Evolutionary conservation across 2,329 filamentous ascomycete genomes (phyloP).

Genomic region (Sporothrix phasma): DNA sequence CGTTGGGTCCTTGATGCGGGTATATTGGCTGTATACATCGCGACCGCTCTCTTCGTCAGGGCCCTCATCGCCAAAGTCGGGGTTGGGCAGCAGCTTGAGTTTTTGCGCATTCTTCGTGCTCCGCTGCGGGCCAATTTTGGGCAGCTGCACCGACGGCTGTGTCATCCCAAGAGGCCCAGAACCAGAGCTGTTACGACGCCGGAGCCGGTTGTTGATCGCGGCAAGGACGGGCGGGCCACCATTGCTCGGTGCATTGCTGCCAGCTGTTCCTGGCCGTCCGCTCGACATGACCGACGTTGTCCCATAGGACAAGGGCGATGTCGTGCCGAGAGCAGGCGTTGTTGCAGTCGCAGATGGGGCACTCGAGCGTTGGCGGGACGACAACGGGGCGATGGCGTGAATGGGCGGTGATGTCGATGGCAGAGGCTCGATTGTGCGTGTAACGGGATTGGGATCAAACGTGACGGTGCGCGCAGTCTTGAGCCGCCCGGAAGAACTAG

Average conservation of each 20-base stretch:
- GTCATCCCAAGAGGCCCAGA: conserved; percentile 16
- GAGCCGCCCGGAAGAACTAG: conserved; percentile 27
- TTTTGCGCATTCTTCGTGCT: conserved; percentile 96
- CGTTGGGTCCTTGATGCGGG: conserved; percentile 91
- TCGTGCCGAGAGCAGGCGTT: conserved; percentile 28
- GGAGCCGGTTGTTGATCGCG: conserved; percentile 76
- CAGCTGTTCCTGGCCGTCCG: neutral
- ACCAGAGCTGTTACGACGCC: conserved; percentile 75
- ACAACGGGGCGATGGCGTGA: conserved; percentile 24
- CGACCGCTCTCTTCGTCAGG: conserved; percentile 81
- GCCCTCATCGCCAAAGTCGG: conserved; percentile 67
- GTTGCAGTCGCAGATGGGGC: conserved; percentile 22
- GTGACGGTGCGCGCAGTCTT: conserved; percentile 57
- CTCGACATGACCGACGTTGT: conserved; percentile 4
- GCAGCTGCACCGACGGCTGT: conserved; percentile 24
- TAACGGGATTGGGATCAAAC: conserved; percentile 61
- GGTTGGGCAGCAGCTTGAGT: conserved; percentile 90
- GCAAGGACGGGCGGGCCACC: conserved; percentile 54
- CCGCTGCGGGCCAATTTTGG: conserved; percentile 86
- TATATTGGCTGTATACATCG: conserved; percentile 97
- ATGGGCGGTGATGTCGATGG: conserved; percentile 11
- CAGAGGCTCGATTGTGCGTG: conserved; percentile 43
- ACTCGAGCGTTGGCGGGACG: conserved; percentile 19
- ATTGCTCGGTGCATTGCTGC: neutral
- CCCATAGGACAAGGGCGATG: conserved; percentile 21